These are phyloP conservation scores for Talaromyces borbonicus DNA, from an alignment of 495 filamentous ascomycete genomes.

Conservation along the genomic window DNA sequence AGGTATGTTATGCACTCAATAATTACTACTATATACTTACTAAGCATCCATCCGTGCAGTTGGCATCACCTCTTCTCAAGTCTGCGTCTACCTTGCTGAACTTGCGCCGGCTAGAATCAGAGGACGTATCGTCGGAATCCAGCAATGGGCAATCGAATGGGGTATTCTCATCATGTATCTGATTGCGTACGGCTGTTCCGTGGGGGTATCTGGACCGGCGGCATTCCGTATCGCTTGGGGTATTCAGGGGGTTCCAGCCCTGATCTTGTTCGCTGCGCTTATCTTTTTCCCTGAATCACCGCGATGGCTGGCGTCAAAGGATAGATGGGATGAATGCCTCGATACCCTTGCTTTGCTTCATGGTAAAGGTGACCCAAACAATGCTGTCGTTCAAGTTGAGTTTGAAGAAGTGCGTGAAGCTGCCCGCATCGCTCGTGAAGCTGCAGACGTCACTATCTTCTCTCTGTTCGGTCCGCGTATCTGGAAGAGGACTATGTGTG, in stretches of 20 bases:
- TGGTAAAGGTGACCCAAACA: conserved; percentile 49
- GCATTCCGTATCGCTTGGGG: conserved; percentile 68
- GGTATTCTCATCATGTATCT: conserved; percentile 56
- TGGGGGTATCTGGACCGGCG: conserved; percentile 45
- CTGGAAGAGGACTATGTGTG: conserved; percentile 64
- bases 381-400: conserved; percentile 61
- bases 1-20: neutral
- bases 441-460: neutral
- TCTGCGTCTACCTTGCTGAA: conserved; percentile 75
- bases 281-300: conserved; percentile 65
- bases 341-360: conserved; percentile 60
- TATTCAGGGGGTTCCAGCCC: conserved; percentile 57
- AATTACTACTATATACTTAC: neutral
- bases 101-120: conserved; percentile 56
- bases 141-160: conserved; percentile 69
- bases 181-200: conserved; percentile 51
- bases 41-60: conserved; percentile 35
- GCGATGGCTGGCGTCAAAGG: conserved; percentile 62
- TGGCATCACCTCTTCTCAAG: conserved; percentile 67
- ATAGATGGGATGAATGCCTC: conserved; percentile 57
- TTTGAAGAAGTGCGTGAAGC: conserved; percentile 65
- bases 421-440: conserved; percentile 43
- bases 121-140: conserved; percentile 62
- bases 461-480: conserved; percentile 23
- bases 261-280: conserved; percentile 53